phyloP scores from a whole-genome alignment of 176 grass and related monocot species.

The Eragrostis nindensis region DNA sequence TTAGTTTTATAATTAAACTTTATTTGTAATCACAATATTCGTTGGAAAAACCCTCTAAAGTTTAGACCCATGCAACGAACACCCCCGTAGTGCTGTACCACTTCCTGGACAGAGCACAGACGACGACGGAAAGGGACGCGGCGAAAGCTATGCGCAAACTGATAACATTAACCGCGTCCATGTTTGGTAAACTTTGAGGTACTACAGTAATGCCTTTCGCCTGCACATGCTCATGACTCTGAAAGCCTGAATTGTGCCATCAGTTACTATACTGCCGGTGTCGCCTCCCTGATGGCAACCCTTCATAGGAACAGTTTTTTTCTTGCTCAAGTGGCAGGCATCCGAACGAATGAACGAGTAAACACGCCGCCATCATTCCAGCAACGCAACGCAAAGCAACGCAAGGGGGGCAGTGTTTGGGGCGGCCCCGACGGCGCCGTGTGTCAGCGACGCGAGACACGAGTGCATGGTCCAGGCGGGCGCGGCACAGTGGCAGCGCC shows the following conservation, averaged over 20 bases:
- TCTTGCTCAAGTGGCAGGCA: not conserved
- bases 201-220: not conserved
- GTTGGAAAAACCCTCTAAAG: no score
- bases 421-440: not conserved
- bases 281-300: slow-evolving; percentile 4
- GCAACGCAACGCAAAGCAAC: not conserved
- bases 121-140: slow-evolving; percentile 33
- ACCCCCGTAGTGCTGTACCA: no score
- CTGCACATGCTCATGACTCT: not conserved
- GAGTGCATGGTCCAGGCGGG: slow-evolving; percentile 35
- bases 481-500: slow-evolving; percentile 25
- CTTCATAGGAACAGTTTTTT: not conserved
- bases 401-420: not conserved
- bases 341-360: not conserved
- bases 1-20: no score
- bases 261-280: not conserved
- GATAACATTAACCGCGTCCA: not conserved
- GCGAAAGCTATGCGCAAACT: slow-evolving; percentile 29
- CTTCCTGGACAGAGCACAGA: slow-evolving; percentile 4
- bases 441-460: slow-evolving; percentile 3
- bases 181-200: not conserved
- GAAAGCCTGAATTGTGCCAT: not conserved
- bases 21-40: no score
- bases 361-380: not conserved
- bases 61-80: no score